Evolutionary conservation across 2,329 filamentous ascomycete species (phyloP), one percentile per base, ranked within the genome.

Genomic region (Xylariales sp.): DNA sequence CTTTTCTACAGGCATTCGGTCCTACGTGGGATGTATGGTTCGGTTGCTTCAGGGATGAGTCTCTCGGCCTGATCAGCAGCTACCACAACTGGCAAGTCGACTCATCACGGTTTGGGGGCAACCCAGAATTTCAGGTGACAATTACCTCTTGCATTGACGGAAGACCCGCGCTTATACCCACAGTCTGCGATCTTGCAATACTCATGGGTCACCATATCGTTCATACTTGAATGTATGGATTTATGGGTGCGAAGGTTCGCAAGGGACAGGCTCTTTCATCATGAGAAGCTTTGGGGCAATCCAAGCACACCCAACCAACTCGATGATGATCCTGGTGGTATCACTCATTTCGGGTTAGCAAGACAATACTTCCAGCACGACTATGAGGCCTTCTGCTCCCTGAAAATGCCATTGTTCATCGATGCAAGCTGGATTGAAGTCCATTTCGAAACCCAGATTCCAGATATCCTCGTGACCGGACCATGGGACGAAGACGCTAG

Each of bases 221-320:
- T 73, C 20, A 63, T 77, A 8, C 60, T 74, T 3, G 60, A 68
- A 32, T 72, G 71, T 9, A 67, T 71, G 52, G 64, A 74, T 38
- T 56, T 61, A 3, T 77, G 72, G 69, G 63, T 64, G 32, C 61
- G 66, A 18, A 61, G 52, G 32, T 55, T 67, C 42, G 64, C 61
- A 6, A 57, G 51, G 4, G 50, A 53, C 27, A 56, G 60, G 10
- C 54, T 54, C 45, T 66, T 62, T 41, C 50, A 62, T 34, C 60
- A 69, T 46, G 10, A 46, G 12, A 48, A 50, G 16, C 27, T 55
- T 12, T 55, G 56, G 57, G 54, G 45, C 21, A 53, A 34, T 49
- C 51, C 9, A 45, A 47, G 46, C 15, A 24, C 33, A 11, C 29
- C 42, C 4, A 44, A 51, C 15, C 33, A 38, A 6, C 15, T 45